Base-by-base conservation (phyloP, 1,139 yeast genomes). In the Hemisphaericaspora subhashii region DNA sequence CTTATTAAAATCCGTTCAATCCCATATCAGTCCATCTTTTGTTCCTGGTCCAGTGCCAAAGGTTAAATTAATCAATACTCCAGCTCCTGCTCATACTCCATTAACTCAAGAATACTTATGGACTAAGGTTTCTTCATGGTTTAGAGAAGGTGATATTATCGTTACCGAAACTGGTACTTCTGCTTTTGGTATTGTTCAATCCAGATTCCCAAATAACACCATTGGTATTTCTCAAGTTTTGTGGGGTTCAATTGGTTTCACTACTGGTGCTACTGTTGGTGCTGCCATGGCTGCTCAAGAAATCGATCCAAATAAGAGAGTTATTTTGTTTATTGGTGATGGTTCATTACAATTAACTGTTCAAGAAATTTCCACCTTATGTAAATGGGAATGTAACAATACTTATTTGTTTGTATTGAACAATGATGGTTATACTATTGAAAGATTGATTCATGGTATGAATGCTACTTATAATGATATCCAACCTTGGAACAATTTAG, bases 81-180 rank as follows among this genome's bases (percentile, higher is more conserved):
- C 64, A 31, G 55, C 60, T 16, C 47, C 59, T 10, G 48, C 53
- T 33, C 46, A 50, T 33, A 56, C 61, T 24, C 51, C 52, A 34
- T 65, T 86, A 53, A 74, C 79, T 44, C 95, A 86, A 67, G 83
- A 83, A 60, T 87, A 86, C 82, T 64, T 86, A 58, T 87, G 96
- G 96, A 78, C 81, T 47, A 76, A 81, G 59, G 72, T 86, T 37
- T 77, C 87, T 28, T 69, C 79, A 33, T 87, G 87, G 83, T 76
- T 87, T 58, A 72, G 76, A 58, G 83, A 82, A 55, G 90, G 92
- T 48, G 96, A 87, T 65, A 74, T 86, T 44, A 77, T 87, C 51
- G 74, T 87, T 53, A 81, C 92, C 42, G 96, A 87, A 64, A 86
- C 95, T 35, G 95, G 96, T 66, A 87, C 96, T 31, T 83, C 95